Base-by-base conservation (phyloP, 257 asterid species). In the Striga asiatica region DNA sequence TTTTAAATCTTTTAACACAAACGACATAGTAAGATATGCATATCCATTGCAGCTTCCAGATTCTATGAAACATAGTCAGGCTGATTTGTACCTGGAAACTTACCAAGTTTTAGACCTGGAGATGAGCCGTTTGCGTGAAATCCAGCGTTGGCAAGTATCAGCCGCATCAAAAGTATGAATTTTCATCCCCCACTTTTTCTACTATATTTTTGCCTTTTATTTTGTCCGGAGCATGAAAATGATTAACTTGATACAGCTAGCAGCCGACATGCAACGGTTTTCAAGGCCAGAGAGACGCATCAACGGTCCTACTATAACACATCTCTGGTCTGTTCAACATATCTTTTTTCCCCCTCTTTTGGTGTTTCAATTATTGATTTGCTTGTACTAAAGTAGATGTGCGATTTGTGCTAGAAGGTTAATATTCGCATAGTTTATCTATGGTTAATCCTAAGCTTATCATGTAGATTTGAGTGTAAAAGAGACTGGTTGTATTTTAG, bases 241-340 rank as follows among this genome's bases (percentile, higher is more conserved):
- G 45, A 56, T 69, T 70, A 47, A 73, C 68, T 61, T 63, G 67
- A 65, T 73, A 68, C 95, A 87, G 98, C 80, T 88, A 57, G 98
- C 98, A 61, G 94, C 94, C 59, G 98, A 88, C 57, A 92, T 88
- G 97, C 97, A 92, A 67, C 93, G 98, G 21, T 92, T 88, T 78
- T 92, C 98, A 34, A 82, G 98, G 83, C 97, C 95, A 2, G 98
- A 92, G 76, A 74, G 97, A 39, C 95, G 94, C 61, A 80, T 92
- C 74, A 92, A 92, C 71, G 98, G 98, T 43, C 98, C 98, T 62
- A 88, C 95, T 37, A 80, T 92, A 61, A 92, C 95, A 51, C 98
- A 92, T 82, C 89, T 92, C 69, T 92, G 98, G 98, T 91, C 59
- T 55, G 84, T 71, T n/a, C 39, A 34, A 23, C 45, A 18, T 35